A percentile compares a stretch with the other conserved stretches of the same genome.
Evolutionary conservation across 805 yeast genomes (phyloP).

Genomic region (Candida ulmi): DNA sequence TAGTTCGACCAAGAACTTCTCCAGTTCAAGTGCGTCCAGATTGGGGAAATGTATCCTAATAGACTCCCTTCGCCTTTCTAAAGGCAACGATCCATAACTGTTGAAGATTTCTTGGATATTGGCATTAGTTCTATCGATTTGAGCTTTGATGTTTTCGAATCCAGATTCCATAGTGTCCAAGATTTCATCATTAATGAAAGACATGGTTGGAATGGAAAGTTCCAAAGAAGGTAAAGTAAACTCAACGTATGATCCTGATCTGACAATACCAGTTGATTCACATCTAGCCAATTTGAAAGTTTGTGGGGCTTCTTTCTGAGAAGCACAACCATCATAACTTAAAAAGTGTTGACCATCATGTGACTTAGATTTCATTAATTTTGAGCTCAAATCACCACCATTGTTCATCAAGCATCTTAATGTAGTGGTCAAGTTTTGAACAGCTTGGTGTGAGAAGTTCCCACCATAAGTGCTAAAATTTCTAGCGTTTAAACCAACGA

Average conservation of each 20-base stretch:
- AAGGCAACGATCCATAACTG: constrained; percentile 59
- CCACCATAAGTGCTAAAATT: constrained; percentile 34
- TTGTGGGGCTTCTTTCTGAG: constrained; percentile 24
- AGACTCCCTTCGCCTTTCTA: constrained; percentile 38
- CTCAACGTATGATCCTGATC: constrained; percentile 50
- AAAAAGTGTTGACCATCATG: constrained; percentile 10
- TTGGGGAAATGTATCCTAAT: constrained; percentile 68
- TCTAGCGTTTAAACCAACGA: constrained; percentile 30
- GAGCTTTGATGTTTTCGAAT: constrained; percentile 31
- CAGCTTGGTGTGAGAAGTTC: constrained; percentile 47
- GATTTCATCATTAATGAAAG: constrained; percentile 40
- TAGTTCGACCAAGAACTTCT: constrained; percentile 48
- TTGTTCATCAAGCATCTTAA: constrained; percentile 32
- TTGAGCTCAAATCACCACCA: constrained; percentile 23
- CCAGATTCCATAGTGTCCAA: constrained; percentile 32
- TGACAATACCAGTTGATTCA: constrained; percentile 25
- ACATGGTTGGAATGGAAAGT: constrained; percentile 31
- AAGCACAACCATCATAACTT: constrained; percentile 20
- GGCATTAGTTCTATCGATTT: constrained; percentile 36
- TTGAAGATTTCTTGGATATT: constrained; percentile 42
- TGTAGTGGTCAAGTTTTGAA: constrained; percentile 48
- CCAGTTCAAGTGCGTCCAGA: constrained; percentile 54
- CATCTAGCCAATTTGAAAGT: constrained; percentile 30
- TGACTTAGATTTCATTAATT: constrained; percentile 9
- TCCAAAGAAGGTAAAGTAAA: constrained; percentile 41